Evolutionary conservation across 345 rosid genomes (phyloP), one percentile per base, ranked within the genome.

Genomic region (Triadica sebifera): DNA sequence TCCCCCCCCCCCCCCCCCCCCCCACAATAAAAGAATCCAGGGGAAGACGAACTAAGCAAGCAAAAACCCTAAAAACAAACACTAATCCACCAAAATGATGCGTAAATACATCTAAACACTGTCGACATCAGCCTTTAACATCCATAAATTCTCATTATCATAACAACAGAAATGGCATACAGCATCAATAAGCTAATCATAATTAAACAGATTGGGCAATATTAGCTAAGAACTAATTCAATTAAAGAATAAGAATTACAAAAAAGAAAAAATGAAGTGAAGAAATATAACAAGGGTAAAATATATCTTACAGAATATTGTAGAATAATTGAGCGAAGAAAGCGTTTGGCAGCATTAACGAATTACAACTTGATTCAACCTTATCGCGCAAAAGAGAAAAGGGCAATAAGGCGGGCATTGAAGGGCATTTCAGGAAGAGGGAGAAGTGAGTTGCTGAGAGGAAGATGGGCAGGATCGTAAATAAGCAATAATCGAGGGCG

Each of bases 381-480:
- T 46, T 61, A 49, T 17, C 16, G 60, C 11, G 12, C 5, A 37
- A 39, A n/a, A 50, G 59, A 47, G 52, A 63, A 34, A 72, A 53
- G 57, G 56, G 73, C 29, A 71, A 80, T 65, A 19, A 64, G 51
- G 69, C 51, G 71, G 47, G 73, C 12, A 38, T 46, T 75, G 85
- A 74, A 69, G 76, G 75, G 59, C 80, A 83, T 75, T 81, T 61
- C 20, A 24, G 74, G 76, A 65, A 60, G 19, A 47, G 25, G 53
- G 7, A 71, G 39, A 20, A 25, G 38, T 50, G 17, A 15, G 69
- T 15, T 16, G 63, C 63, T 67, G 73, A 49, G 37, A 6, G 34
- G 34, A 29, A 57, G 24, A n/a, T 50, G 75, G 80, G 78, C 73
- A 76, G 79, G 85, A 74, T 86, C 87, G 83, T 74, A 77, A 81